Base-by-base conservation (phyloP, 2,329 filamentous ascomycete species). In the Trichophyton schoenleinii region DNA sequence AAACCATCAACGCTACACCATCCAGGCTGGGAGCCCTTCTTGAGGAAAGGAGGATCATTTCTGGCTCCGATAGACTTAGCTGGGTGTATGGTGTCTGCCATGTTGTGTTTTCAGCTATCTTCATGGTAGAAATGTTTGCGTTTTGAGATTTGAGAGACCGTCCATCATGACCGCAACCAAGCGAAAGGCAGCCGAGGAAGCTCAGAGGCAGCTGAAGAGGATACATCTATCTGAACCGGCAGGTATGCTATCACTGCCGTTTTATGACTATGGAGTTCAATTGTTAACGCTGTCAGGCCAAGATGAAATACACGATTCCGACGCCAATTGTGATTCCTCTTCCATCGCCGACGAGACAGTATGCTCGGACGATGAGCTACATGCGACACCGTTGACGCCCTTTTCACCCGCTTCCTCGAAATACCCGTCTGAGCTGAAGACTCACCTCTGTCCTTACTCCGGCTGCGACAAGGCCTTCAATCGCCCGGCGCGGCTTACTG, bases 401-500 rank as follows among this genome's bases (percentile, higher is more conserved):
- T 70, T 77, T 61, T 81, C 80, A 2, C 79, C 82, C 11, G 62
- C 62, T 13, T 75, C 75, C 25, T 70, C 71, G 36, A 74, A 67
- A 65, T 76, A 75, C 64, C 86, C 86, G 2, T 88, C 85, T 48
- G 88, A 83, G 70, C 79, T 84, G 62, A 95, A 95, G 77, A 91
- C 84, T 3, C 86, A 91, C 65, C 77, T 79, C 60, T 96, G 92
- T 74, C 84, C 87, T 0, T 86, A 84, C 71, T 81, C 86, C 9
- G 83, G 80, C 65, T 97, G 92, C 71, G 75, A 78, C 62, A 95
- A 95, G 75, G 85, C 86, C 5, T 97, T 94, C 78, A 95, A 95
- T 72, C 86, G 92, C 2, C 91, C 90, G 0, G 87, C 87, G 38
- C 84, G 89, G 31, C 80, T 96, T 3, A 80, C 87, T 63, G 85